These are phyloP conservation scores for Penicillium brevicompactum DNA, from an alignment of 2,329 filamentous ascomycete species.

Conservation along the genomic window DNA sequence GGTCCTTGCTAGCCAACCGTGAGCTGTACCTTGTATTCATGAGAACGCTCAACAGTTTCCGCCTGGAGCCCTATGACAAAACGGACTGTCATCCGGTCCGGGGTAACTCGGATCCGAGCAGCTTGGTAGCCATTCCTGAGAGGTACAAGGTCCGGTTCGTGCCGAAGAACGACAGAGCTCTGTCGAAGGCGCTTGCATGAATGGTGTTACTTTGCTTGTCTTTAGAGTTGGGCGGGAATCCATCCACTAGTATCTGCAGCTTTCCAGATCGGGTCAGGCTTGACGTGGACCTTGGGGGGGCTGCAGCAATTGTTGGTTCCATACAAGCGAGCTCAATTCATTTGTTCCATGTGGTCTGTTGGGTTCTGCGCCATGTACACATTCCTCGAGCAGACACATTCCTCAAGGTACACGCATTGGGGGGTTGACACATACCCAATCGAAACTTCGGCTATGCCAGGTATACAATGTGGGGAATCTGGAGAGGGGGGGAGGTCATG, in stretches of 20 bases:
- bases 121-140: constrained; percentile 62
- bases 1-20: constrained; percentile 63
- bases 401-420: not conserved
- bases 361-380: not conserved
- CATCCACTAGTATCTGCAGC: not conserved
- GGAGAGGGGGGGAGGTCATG: not conserved
- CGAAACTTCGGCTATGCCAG: not conserved
- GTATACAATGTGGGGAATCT: not conserved
- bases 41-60: constrained; percentile 63
- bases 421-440: not conserved
- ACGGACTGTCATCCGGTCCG: constrained; percentile 62
- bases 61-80: constrained; percentile 56
- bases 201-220: not conserved
- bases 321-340: not conserved
- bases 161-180: constrained; percentile 53
- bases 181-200: constrained; percentile 45
- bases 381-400: constrained; percentile 1
- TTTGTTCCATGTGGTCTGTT: not conserved
- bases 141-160: constrained; percentile 62
- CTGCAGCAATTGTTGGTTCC: not conserved
- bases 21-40: constrained; percentile 68
- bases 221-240: not conserved
- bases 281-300: not conserved
- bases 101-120: constrained; percentile 64
- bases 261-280: not conserved